Conservation (phyloP, 2,329 filamentous ascomycete species). For the Didymella lethalis region DNA sequence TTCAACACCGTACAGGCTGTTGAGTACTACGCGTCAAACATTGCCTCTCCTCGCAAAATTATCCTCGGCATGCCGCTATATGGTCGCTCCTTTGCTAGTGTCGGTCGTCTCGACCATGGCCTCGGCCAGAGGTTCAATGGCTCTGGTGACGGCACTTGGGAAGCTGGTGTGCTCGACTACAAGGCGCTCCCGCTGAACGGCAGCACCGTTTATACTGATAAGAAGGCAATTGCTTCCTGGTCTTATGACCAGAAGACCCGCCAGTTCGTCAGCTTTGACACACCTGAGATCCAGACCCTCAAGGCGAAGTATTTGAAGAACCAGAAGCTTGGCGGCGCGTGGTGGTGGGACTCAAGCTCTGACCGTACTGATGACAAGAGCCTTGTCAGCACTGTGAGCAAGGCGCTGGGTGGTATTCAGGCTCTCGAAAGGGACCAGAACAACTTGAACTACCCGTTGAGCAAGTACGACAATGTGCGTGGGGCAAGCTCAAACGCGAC, state of each 20-base stretch:
- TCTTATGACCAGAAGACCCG: slow-evolving; percentile 31
- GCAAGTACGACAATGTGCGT: slow-evolving; percentile 36
- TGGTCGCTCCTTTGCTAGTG: slow-evolving; percentile 41
- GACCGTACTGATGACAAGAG: slow-evolving; percentile 35
- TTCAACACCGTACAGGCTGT: slow-evolving; percentile 42
- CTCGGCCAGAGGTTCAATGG: slow-evolving; percentile 39
- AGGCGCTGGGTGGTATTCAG: slow-evolving; percentile 27
- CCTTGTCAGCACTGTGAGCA: slow-evolving; percentile 27
- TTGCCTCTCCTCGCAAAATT: slow-evolving; percentile 35
- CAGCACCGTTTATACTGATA: slow-evolving; percentile 32
- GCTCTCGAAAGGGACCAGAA: slow-evolving; percentile 21
- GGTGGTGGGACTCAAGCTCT: slow-evolving; percentile 43
- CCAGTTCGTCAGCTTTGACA: slow-evolving; percentile 40
- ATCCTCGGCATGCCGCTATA: slow-evolving; percentile 42
- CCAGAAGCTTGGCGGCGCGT: slow-evolving; percentile 39
- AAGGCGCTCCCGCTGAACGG: slow-evolving; percentile 38
- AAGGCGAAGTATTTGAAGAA: slow-evolving; percentile 39
- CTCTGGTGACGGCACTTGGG: slow-evolving; percentile 35
- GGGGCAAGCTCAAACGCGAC: slow-evolving; percentile 4
- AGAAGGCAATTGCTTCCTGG: slow-evolving; percentile 32
- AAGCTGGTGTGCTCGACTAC: slow-evolving; percentile 40
- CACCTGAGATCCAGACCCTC: slow-evolving; percentile 30
- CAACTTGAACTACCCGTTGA: slow-evolving; percentile 34
- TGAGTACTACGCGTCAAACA: slow-evolving; percentile 33
- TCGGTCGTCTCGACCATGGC: slow-evolving; percentile 34